Evolutionary conservation across 1,139 yeast genomes (phyloP).

Genomic region (Kodamaea ohmeri): DNA sequence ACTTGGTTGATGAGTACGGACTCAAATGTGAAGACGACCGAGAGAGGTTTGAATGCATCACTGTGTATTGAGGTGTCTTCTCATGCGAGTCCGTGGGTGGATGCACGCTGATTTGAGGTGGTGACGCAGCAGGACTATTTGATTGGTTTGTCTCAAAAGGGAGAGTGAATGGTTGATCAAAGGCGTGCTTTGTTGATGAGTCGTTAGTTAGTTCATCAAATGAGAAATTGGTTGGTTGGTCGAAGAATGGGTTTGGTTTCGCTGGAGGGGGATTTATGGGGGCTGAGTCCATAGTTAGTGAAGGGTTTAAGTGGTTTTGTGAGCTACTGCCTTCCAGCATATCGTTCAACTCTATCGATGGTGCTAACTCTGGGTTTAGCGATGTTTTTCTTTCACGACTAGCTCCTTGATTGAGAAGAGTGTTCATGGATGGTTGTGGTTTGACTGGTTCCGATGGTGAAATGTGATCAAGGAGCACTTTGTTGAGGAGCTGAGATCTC

Average conservation of each 20-base stretch:
- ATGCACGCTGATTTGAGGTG: slow-evolving; percentile 2
- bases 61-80: slow-evolving; percentile 15
- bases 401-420: slow-evolving; percentile 9
- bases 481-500: slow-evolving; percentile 70
- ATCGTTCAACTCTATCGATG: slow-evolving; percentile 14
- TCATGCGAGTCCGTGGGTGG: slow-evolving; percentile 2
- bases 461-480: slow-evolving; percentile 27
- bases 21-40: slow-evolving; percentile 33
- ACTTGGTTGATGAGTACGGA: slow-evolving; percentile 21
- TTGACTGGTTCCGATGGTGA: slow-evolving; percentile 5
- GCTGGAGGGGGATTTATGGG: no score
- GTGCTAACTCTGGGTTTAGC: slow-evolving; percentile 7
- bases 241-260: no score
- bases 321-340: not conserved
- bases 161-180: no score
- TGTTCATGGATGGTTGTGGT: slow-evolving; percentile 5
- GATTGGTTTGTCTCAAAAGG: no score
- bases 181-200: no score
- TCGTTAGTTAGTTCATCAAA: no score
- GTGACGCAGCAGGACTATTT: no score
- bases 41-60: slow-evolving; percentile 19
- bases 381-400: slow-evolving; percentile 5
- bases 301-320: not conserved
- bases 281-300: no score
- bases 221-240: no score